phyloP scores from a whole-genome alignment of 192 early-diverging fungal species.

The Entomortierella beljakovae region DNA sequence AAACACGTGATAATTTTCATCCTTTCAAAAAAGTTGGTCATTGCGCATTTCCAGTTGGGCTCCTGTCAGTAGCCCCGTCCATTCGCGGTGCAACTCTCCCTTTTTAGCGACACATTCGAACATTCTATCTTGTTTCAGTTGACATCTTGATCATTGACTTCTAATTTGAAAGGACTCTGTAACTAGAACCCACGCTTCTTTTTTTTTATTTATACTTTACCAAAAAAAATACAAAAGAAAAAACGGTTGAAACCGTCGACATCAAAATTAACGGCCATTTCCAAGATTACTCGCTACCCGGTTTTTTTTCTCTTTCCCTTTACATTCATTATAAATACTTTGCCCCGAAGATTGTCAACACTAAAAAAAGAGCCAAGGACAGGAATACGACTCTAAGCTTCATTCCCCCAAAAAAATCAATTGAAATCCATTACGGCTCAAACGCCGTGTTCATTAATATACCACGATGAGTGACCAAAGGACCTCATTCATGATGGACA shows the following conservation, averaged over 20 bases:
- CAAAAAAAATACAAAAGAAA: not conserved
- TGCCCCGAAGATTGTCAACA: too few relatives aligned
- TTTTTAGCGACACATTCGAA: not conserved
- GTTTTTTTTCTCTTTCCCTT: too few relatives aligned
- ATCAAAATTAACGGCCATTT: too few relatives aligned
- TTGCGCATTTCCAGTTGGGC: conserved; percentile 7
- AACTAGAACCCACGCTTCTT: not conserved
- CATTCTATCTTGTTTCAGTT: not conserved
- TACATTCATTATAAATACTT: too few relatives aligned
- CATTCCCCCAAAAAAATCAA: too few relatives aligned
- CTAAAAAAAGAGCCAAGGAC: too few relatives aligned
- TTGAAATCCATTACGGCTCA: too few relatives aligned
- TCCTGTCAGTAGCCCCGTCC: not conserved
- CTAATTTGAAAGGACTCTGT: not conserved
- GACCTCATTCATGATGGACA: conserved; percentile 25
- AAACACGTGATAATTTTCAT: not conserved
- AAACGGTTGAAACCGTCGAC: not conserved
- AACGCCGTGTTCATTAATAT: conserved; percentile 1
- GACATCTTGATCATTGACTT: not conserved
- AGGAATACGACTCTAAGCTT: too few relatives aligned
- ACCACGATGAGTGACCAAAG: conserved; percentile 27
- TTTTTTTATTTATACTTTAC: too few relatives aligned
- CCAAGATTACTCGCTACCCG: too few relatives aligned
- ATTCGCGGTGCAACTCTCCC: not conserved
- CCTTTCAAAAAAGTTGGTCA: not conserved